These are phyloP conservation scores for Smallanthus sonchifolius DNA, from an alignment of 129 eudicot species.

Conservation along the genomic window DNA sequence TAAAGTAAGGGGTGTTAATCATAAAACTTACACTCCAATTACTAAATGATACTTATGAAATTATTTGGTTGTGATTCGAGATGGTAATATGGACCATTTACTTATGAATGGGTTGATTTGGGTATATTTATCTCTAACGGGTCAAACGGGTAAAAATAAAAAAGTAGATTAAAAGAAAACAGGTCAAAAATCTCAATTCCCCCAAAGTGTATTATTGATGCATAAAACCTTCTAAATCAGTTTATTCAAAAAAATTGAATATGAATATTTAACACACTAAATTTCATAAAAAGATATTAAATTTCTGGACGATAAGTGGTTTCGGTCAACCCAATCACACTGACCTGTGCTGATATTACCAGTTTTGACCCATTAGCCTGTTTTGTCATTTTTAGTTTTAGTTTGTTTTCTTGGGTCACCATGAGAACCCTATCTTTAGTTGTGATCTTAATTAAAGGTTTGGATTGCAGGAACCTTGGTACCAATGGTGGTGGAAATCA, in stretches of 20 bases:
- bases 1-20: slow-evolving; percentile 38
- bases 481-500: slow-evolving; percentile 48
- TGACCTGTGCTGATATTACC: neutral
- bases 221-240: neutral
- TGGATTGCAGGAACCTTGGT: slow-evolving; percentile 50
- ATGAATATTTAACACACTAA: neutral
- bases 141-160: neutral
- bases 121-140: neutral
- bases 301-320: neutral
- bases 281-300: neutral
- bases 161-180: neutral
- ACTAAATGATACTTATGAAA: neutral
- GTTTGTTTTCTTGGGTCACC: no score
- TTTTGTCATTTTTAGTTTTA: neutral
- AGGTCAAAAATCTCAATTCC: neutral
- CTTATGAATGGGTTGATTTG: neutral
- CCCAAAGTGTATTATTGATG: neutral
- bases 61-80: neutral
- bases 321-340: neutral
- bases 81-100: neutral
- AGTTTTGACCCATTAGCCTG: neutral
- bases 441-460: neutral
- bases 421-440: neutral
- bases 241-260: neutral
- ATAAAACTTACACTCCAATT: slow-evolving; percentile 2